Conservation (phyloP, 768 basidiomycete genomes). For the Mycena amicta region DNA sequence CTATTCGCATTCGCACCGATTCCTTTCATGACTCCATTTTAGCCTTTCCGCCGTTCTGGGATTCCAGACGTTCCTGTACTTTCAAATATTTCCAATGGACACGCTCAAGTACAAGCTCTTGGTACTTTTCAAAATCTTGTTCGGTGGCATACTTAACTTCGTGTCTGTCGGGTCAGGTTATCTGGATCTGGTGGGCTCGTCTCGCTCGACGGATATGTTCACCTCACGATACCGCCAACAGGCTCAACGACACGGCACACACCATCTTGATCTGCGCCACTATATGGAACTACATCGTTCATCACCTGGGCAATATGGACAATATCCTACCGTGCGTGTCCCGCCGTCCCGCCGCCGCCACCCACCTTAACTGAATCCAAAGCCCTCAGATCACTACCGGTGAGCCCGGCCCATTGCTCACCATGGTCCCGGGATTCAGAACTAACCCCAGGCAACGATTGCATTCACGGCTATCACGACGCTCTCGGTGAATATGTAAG, state of each 20-base stretch:
- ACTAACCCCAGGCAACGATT: constrained; percentile 1
- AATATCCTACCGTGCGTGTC: constrained; percentile 37
- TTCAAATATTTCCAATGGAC: constrained; percentile 14
- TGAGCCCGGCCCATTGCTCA: background rate
- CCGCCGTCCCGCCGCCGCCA: background rate
- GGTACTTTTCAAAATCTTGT: background rate
- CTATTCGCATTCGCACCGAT: background rate
- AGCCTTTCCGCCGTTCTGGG: background rate
- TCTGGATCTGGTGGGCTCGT: constrained; percentile 17
- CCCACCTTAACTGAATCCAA: constrained; percentile 31
- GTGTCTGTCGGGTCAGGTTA: background rate
- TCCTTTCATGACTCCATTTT: background rate
- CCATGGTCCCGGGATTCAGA: background rate
- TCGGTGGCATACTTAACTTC: background rate
- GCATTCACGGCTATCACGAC: constrained; percentile 15
- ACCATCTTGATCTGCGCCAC: constrained; percentile 41
- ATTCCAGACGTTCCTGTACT: constrained; percentile 16
- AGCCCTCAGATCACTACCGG: background rate
- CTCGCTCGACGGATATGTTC: background rate
- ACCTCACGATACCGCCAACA: constrained; percentile 5
- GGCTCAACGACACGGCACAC: constrained; percentile 42
- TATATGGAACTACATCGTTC: constrained; percentile 43
- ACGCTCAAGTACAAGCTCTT: constrained; percentile 6
- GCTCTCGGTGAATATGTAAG: constrained; percentile 22
- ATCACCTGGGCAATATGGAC: constrained; percentile 34